Conservation (phyloP, 805 yeast species). For the Saturnispora kantuleensis region DNA sequence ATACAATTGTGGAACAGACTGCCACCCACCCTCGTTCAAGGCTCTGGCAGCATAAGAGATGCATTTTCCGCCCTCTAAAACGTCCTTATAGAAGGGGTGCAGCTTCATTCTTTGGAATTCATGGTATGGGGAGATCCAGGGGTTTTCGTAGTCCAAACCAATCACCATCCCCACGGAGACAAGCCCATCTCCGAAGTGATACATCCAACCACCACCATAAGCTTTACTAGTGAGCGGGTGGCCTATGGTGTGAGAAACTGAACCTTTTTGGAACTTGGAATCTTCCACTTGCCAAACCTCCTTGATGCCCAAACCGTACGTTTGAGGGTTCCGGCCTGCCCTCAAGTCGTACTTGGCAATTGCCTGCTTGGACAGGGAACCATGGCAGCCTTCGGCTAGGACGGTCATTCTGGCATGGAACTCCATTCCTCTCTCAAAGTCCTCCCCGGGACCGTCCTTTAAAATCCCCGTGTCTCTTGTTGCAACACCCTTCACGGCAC, state of each 20-base stretch:
- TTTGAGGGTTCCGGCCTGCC: slow-evolving; percentile 58
- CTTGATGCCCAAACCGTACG: slow-evolving; percentile 92
- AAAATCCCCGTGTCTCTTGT: slow-evolving; percentile 88
- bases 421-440: slow-evolving; percentile 94
- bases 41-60: slow-evolving; percentile 94
- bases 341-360: slow-evolving; percentile 63
- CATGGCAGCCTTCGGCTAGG: slow-evolving; percentile 98
- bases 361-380: slow-evolving; percentile 74
- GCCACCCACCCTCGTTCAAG: slow-evolving; percentile 93
- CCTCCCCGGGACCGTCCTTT: slow-evolving; percentile 54
- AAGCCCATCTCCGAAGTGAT: slow-evolving; percentile 89
- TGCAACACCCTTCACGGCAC: slow-evolving; percentile 76
- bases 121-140: slow-evolving; percentile 90
- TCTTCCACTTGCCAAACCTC: slow-evolving; percentile 95
- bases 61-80: slow-evolving; percentile 83
- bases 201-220: slow-evolving; percentile 96
- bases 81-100: slow-evolving; percentile 72
- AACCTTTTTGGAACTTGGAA: slow-evolving; percentile 70
- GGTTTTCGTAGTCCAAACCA: slow-evolving; percentile 90
- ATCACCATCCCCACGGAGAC: slow-evolving; percentile 91
- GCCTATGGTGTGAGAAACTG: slow-evolving; percentile 81
- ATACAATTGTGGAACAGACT: slow-evolving; percentile 78
- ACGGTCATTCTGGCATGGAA: slow-evolving; percentile 85
- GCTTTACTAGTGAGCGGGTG: slow-evolving; percentile 65
- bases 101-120: slow-evolving; percentile 92